phyloP scores from a whole-genome alignment of 202 grass and related monocot genomes.

The Musa balbisiana region DNA sequence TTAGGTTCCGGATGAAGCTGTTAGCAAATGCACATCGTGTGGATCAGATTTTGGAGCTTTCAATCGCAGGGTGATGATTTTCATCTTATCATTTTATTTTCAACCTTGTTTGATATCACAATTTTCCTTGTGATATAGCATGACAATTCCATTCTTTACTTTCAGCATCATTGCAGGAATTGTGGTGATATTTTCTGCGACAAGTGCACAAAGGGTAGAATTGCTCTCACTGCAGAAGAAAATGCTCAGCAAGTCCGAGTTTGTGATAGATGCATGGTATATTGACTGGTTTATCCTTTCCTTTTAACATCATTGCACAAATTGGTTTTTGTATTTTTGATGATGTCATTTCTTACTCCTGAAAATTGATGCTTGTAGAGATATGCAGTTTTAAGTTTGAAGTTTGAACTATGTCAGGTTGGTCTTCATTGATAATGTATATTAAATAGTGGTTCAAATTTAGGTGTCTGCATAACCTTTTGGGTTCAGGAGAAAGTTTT shows the following conservation, averaged over 20 bases:
- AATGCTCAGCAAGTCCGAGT: conserved; percentile 90
- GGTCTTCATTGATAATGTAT: too few species aligned
- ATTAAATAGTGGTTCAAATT: too few species aligned
- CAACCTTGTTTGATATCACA: not conserved
- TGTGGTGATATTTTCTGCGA: conserved; percentile 99
- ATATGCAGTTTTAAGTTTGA: too few species aligned
- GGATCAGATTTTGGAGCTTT: conserved; percentile 77
- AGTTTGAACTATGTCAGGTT: too few species aligned
- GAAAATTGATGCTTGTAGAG: too few species aligned
- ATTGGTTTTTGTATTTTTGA: too few species aligned
- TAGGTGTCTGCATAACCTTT: too few species aligned
- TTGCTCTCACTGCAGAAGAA: conserved; percentile 71
- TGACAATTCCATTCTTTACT: conserved; percentile 11
- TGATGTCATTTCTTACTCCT: too few species aligned
- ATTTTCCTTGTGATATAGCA: not conserved
- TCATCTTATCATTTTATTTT: not conserved
- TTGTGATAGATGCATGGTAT: conserved; percentile 98
- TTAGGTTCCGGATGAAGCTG: conserved; percentile 90
- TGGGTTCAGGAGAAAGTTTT: too few species aligned
- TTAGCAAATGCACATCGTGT: conserved; percentile 75
- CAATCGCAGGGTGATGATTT: conserved; percentile 58
- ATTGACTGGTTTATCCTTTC: not conserved
- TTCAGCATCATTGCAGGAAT: conserved; percentile 97
- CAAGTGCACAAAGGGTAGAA: conserved; percentile 91
- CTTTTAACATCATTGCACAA: not conserved